phyloP scores from a whole-genome alignment of 2,329 filamentous ascomycete genomes.

The Monilinia polystroma region DNA sequence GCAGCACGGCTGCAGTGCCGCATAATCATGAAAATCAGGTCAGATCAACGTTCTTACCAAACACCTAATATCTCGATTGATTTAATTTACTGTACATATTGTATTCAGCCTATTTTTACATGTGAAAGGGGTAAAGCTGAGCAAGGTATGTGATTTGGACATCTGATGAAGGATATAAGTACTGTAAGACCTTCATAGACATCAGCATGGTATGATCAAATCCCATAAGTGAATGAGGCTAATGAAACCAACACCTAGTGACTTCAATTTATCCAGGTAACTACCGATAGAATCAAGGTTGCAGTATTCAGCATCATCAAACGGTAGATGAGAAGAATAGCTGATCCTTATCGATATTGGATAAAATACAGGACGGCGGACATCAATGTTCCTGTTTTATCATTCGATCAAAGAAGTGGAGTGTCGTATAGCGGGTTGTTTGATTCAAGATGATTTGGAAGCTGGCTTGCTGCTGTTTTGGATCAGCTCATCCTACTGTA shows the following conservation, averaged over 20 bases:
- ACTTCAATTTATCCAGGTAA: not conserved
- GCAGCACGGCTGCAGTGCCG: not conserved
- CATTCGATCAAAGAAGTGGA: not conserved
- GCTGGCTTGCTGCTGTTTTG: not conserved
- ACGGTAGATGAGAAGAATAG: too few relatives aligned
- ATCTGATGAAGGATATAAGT: slow-evolving; percentile 3
- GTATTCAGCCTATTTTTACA: not conserved
- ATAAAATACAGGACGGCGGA: too few relatives aligned
- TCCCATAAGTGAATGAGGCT: not conserved
- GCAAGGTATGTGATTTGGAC: not conserved
- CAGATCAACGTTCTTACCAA: slow-evolving; percentile 6
- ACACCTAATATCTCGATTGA: slow-evolving; percentile 1
- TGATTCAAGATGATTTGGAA: not conserved
- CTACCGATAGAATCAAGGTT: too few relatives aligned
- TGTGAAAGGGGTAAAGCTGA: slow-evolving; percentile 1
- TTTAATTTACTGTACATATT: too few relatives aligned
- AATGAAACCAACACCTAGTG: slow-evolving; percentile 2
- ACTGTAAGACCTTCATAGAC: not conserved
- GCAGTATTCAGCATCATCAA: too few relatives aligned
- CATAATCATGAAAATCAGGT: not conserved
- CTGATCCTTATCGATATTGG: not conserved
- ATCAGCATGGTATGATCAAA: slow-evolving; percentile 4
- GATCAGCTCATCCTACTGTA: not conserved
- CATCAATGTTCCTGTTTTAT: not conserved
- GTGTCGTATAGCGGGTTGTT: not conserved